Percentiles rank a stretch among this genome's conserved stretches.
These are phyloP conservation scores for Schwanniomyces pseudopolymorphus DNA, from an alignment of 805 yeast genomes.

Conservation along the genomic window DNA sequence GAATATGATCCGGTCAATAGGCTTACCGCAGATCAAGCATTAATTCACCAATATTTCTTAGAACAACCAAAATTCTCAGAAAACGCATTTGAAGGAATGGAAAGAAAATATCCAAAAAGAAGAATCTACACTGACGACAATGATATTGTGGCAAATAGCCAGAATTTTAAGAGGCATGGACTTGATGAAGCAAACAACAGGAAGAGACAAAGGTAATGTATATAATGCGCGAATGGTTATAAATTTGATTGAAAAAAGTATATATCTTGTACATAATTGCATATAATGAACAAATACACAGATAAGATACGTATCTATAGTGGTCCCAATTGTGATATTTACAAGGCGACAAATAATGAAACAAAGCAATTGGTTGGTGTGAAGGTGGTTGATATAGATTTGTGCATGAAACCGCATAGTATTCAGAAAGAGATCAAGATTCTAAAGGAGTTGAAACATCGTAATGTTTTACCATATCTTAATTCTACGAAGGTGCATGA, in stretches of 20 bases:
- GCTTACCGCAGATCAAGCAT: constrained; percentile 73
- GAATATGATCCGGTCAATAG: constrained; percentile 83
- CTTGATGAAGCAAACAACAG: constrained; percentile 21
- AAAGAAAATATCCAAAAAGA: constrained; percentile 77
- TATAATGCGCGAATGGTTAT: not conserved
- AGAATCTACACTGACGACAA: constrained; percentile 85
- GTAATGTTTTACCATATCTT: constrained; percentile 16
- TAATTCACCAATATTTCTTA: constrained; percentile 76
- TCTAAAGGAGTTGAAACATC: constrained; percentile 18
- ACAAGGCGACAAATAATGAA: constrained; percentile 17
- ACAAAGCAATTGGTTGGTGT: constrained; percentile 22
- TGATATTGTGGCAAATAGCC: constrained; percentile 53
- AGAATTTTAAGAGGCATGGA: constrained; percentile 29
- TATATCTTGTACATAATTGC: not conserved
- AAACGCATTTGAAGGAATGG: constrained; percentile 78
- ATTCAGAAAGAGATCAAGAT: constrained; percentile 29
- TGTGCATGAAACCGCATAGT: constrained; percentile 36
- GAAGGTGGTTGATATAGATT: constrained; percentile 39
- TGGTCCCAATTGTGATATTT: constrained; percentile 37
- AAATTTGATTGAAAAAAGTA: not conserved
- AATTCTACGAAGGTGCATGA: constrained; percentile 24
- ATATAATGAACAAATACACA: constrained; percentile 13
- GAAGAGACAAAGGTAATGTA: constrained; percentile 23
- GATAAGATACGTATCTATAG: constrained; percentile 23
- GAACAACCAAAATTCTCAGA: constrained; percentile 66